Evolutionary conservation across 805 yeast species (phyloP).

Genomic region (Lipomyces spencermartinsiae): DNA sequence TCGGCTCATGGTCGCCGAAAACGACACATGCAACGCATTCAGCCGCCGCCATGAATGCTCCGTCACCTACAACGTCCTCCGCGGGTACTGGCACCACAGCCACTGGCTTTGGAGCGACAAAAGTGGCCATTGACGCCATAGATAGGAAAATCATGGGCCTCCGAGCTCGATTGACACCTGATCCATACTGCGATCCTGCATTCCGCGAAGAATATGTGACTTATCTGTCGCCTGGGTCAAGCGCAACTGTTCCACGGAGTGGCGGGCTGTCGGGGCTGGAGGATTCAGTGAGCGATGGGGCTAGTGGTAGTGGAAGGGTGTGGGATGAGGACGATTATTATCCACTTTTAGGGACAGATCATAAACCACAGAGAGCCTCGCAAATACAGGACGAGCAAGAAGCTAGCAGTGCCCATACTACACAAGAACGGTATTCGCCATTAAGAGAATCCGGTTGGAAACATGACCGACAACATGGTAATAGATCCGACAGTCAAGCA

Average conservation of each 20-base stretch:
- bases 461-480: not conserved
- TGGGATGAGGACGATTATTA: not conserved
- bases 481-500: not conserved
- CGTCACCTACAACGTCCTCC: not conserved
- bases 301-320: not conserved
- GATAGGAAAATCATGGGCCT: slow-evolving; percentile 18
- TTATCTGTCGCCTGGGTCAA: slow-evolving; percentile 11
- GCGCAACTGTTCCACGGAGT: not conserved
- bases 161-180: slow-evolving; percentile 16
- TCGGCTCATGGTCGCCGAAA: not conserved
- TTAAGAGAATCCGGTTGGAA: not conserved
- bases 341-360: not conserved
- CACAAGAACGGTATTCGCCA: not conserved
- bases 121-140: slow-evolving; percentile 1
- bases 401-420: not conserved
- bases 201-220: slow-evolving; percentile 20
- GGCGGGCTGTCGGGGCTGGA: not conserved
- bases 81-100: not conserved
- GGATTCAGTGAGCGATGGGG: not conserved
- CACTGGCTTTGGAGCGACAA: not conserved
- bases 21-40: not conserved
- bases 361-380: not conserved
- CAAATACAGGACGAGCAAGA: not conserved
- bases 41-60: not conserved
- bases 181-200: slow-evolving; percentile 18